A percentile compares a stretch with the other conserved stretches of the same genome.
Evolutionary conservation across 169 alveolate species (phyloP).

Genomic region (Plasmodium coatneyi): DNA sequence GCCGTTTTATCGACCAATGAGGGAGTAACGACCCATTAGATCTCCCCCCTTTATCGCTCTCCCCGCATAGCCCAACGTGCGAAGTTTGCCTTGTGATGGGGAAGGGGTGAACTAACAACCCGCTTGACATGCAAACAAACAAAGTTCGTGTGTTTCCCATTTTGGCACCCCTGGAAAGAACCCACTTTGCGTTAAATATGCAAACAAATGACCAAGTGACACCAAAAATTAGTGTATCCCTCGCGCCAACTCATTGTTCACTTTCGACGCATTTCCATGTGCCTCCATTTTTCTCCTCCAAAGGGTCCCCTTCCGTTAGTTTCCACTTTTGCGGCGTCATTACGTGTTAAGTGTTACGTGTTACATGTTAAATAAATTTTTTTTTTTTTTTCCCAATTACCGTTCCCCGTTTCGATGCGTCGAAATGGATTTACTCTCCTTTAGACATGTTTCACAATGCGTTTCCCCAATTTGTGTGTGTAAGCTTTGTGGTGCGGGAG

Average conservation of each 20-base stretch:
- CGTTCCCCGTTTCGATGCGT: background rate
- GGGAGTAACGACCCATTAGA: background rate
- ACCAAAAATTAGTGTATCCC: background rate
- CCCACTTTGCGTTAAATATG: background rate
- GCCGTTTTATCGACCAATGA: background rate
- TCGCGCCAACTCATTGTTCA: background rate
- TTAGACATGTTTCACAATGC: background rate
- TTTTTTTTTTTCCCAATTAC: no score
- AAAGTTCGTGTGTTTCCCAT: background rate
- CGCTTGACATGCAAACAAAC: background rate
- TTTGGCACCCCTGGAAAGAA: background rate
- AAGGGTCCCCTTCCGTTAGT: background rate
- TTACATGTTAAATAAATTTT: background rate
- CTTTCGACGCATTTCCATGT: background rate
- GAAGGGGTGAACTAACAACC: background rate
- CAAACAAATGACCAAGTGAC: background rate
- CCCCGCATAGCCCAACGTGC: background rate
- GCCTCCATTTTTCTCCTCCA: background rate
- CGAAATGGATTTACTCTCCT: background rate
- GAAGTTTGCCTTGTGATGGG: background rate
- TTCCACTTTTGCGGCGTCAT: background rate
- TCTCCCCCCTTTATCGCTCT: background rate
- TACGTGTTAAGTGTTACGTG: background rate
- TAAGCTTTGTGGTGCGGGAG: background rate
- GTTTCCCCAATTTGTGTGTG: background rate